Evolutionary conservation across 2,329 filamentous ascomycete genomes (phyloP).

Genomic region (Beauveria australis): DNA sequence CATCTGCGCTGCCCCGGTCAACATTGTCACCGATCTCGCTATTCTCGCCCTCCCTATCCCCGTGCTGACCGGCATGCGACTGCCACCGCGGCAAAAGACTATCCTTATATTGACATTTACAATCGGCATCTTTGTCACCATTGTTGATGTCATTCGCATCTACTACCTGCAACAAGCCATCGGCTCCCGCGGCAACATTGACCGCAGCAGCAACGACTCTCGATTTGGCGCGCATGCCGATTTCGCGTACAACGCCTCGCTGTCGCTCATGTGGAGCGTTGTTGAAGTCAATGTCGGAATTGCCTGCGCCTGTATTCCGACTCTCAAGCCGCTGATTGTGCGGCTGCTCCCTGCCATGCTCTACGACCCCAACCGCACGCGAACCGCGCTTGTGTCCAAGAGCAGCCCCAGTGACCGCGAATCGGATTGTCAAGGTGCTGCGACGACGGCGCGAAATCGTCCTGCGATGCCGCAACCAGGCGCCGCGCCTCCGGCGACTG

Average conservation of each 20-base stretch:
- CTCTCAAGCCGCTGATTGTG: slow-evolving; percentile 76
- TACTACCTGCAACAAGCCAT: slow-evolving; percentile 78
- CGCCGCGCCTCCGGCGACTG: slow-evolving; percentile 2
- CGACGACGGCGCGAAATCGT: neutral
- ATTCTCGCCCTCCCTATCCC: slow-evolving; percentile 84
- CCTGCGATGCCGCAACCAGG: neutral
- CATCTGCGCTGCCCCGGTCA: slow-evolving; percentile 74
- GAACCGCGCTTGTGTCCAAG: slow-evolving; percentile 20
- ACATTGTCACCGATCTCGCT: slow-evolving; percentile 83
- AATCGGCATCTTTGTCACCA: slow-evolving; percentile 77
- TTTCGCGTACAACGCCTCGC: slow-evolving; percentile 66
- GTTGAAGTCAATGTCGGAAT: slow-evolving; percentile 89
- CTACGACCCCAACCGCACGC: slow-evolving; percentile 40
- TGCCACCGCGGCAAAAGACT: slow-evolving; percentile 79
- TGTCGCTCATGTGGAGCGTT: slow-evolving; percentile 88
- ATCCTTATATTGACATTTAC: slow-evolving; percentile 82
- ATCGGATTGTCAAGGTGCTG: neutral
- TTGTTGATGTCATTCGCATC: slow-evolving; percentile 83
- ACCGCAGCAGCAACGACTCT: slow-evolving; percentile 25
- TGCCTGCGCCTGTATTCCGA: slow-evolving; percentile 86
- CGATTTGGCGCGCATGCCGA: slow-evolving; percentile 45
- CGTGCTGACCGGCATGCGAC: slow-evolving; percentile 74
- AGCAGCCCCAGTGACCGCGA: slow-evolving; percentile 22
- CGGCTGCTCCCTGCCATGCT: slow-evolving; percentile 50
- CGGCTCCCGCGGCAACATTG: slow-evolving; percentile 29